These are phyloP conservation scores for Aspergillus costaricaensis DNA, from an alignment of 2,329 filamentous ascomycete genomes.

Conservation along the genomic window DNA sequence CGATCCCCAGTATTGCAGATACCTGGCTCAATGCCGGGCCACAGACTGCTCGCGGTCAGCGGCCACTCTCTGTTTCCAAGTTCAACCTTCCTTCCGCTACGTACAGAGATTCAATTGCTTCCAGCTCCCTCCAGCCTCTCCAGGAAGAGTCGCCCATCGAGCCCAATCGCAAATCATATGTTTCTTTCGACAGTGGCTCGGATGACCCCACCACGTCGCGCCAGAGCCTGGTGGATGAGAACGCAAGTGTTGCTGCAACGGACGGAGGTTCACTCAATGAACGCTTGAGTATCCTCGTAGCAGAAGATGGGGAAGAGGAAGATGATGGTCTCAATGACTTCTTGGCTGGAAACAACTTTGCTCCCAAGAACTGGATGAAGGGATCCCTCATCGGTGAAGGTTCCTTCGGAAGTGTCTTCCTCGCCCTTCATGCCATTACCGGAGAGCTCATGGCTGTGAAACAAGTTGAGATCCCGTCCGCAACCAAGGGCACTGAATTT, in stretches of 20 bases:
- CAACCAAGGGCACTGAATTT: slow-evolving; percentile 72
- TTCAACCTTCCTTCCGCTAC: slow-evolving; percentile 61
- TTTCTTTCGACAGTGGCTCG: slow-evolving; percentile 64
- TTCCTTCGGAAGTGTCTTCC: slow-evolving; percentile 92
- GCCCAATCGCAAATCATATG: slow-evolving; percentile 90
- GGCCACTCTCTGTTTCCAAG: slow-evolving; percentile 63
- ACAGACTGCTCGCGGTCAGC: slow-evolving; percentile 52
- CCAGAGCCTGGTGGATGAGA: slow-evolving; percentile 84
- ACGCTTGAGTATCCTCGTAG: slow-evolving; percentile 77
- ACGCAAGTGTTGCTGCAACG: slow-evolving; percentile 66
- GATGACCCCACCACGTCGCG: slow-evolving; percentile 77
- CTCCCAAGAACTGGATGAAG: slow-evolving; percentile 99
- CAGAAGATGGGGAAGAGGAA: slow-evolving; percentile 86
- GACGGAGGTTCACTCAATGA: slow-evolving; percentile 76
- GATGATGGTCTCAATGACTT: slow-evolving; percentile 90
- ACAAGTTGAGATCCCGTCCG: slow-evolving; percentile 89
- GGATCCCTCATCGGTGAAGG: slow-evolving; percentile 95
- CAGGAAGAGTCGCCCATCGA: slow-evolving; percentile 88
- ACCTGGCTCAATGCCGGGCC: slow-evolving; percentile 73
- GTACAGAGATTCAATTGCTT: slow-evolving; percentile 85
- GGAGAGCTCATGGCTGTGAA: slow-evolving; percentile 98
- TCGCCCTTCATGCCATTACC: slow-evolving; percentile 92
- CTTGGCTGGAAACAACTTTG: slow-evolving; percentile 88
- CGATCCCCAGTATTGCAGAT: slow-evolving; percentile 93
- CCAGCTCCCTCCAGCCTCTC: slow-evolving; percentile 82